Evolutionary conservation across 148 eudicot species (phyloP).

Genomic region (Persicaria maculosa): DNA sequence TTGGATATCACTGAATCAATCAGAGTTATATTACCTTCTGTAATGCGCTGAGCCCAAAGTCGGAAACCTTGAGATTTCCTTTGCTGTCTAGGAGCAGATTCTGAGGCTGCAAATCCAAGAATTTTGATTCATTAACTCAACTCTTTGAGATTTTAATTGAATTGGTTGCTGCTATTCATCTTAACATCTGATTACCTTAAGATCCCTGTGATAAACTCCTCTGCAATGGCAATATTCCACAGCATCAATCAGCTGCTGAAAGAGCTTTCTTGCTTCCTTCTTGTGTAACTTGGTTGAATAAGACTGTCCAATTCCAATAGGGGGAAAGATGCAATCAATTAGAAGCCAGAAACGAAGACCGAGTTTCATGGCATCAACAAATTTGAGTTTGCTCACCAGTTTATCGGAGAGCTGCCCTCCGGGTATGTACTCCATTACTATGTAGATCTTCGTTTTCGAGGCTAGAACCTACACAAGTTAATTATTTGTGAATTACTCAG

Average conservation of each 20-base stretch:
- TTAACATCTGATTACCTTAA: conserved; percentile 22
- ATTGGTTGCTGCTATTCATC: background rate
- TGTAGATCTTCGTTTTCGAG: conserved; percentile 47
- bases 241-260: conserved; percentile 54
- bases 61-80: conserved; percentile 56
- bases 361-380: background rate
- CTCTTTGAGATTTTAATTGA: background rate
- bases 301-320: conserved; percentile 21
- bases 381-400: conserved; percentile 27
- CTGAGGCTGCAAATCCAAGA: conserved; percentile 34
- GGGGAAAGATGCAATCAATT: background rate
- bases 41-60: conserved; percentile 51
- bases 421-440: conserved; percentile 49
- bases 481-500: background rate
- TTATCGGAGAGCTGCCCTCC: conserved; percentile 54
- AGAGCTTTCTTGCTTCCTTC: conserved; percentile 36
- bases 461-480: conserved; percentile 35
- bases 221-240: conserved; percentile 36
- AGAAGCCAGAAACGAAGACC: background rate
- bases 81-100: conserved; percentile 49
- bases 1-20: background rate
- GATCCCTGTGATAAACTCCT: conserved; percentile 41
- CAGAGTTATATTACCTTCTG: conserved; percentile 28
- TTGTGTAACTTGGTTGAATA: conserved; percentile 24
- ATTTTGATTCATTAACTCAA: background rate